Base-by-base conservation (phyloP, 306 rosid species). In the Dryas drummondii region DNA sequence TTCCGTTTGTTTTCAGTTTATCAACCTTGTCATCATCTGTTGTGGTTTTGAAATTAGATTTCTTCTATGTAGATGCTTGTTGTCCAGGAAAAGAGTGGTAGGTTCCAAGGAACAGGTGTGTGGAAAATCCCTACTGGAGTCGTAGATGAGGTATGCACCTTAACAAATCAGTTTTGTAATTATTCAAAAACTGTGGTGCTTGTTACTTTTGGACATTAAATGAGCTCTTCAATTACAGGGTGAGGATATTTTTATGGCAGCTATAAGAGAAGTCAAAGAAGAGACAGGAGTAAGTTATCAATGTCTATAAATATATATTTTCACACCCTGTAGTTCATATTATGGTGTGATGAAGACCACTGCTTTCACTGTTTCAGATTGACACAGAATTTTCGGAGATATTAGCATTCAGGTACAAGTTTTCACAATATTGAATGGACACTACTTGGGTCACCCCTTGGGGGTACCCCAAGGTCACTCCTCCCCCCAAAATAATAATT, bases 41-140 rank as follows among this genome's bases (percentile, higher is more conserved):
- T 66, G 47, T 42, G 54, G 56, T 73, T 66, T 37, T 41, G 72
- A 67, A 32, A 9, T 68, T 51, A 52, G 17, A 68, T 74, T 74
- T 68, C 72, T 65, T 75, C 46, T 55, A 46, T 10, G 4, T 42
- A 91, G 97, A 77, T 94, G 73, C 87, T 91, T 55, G 98, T 88
- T 53, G 96, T 94, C 82, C 96, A 90, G 86, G 97, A 91, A 82
- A 94, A 88, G 81, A 66, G 68, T 75, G 98, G 98, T 73, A 59
- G 60, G 27, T 80, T 91, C 75, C 75, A 65, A 68, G 96, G 97
- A 74, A 83, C 81, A 58, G 96, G 97, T 53, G 81, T 82, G 32
- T 91, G 98, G 97, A 94, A 94, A 82, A 70, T 90, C 58, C 97
- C 98, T 60, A 94, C 98, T 5, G 97, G 97, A 76, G 80, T 90